Evolutionary conservation across 129 eudicot genomes (phyloP).

Genomic region (Apium graveolens): DNA sequence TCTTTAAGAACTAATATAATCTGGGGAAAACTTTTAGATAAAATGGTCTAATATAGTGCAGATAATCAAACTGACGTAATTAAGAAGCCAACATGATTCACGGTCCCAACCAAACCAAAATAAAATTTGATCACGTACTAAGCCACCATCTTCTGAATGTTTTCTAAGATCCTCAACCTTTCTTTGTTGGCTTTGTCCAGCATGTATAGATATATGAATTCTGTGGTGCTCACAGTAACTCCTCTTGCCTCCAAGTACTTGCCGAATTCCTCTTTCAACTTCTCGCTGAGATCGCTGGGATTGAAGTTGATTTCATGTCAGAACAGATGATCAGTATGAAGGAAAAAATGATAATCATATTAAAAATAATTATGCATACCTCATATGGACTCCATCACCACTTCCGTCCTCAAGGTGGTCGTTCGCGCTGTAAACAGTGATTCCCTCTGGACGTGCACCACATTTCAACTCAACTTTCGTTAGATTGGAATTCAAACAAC

Average conservation of each 20-base stretch:
- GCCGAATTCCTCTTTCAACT: not conserved
- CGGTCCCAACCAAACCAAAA: not conserved
- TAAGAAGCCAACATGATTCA: not conserved
- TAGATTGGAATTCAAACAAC: not conserved
- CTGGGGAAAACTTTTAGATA: not conserved
- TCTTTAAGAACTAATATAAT: too few relatives aligned
- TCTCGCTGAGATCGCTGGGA: not conserved
- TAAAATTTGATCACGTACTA: not conserved
- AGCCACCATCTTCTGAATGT: not conserved
- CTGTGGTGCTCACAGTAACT: not conserved
- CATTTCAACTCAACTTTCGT: not conserved
- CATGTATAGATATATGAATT: not conserved
- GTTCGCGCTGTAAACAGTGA: not conserved
- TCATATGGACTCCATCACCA: not conserved
- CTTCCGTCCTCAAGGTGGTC: not conserved
- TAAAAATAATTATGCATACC: not conserved
- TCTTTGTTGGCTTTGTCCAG: not conserved
- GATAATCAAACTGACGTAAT: not conserved
- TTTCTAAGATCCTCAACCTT: not conserved
- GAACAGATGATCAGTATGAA: not conserved
- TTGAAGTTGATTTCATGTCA: not conserved
- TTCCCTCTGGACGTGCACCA: not conserved
- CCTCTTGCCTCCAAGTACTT: conserved; percentile 2
- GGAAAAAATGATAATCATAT: not conserved
- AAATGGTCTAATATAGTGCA: too few relatives aligned